phyloP scores from a whole-genome alignment of 2,329 filamentous ascomycete genomes.

The Bipolaris cookei region DNA sequence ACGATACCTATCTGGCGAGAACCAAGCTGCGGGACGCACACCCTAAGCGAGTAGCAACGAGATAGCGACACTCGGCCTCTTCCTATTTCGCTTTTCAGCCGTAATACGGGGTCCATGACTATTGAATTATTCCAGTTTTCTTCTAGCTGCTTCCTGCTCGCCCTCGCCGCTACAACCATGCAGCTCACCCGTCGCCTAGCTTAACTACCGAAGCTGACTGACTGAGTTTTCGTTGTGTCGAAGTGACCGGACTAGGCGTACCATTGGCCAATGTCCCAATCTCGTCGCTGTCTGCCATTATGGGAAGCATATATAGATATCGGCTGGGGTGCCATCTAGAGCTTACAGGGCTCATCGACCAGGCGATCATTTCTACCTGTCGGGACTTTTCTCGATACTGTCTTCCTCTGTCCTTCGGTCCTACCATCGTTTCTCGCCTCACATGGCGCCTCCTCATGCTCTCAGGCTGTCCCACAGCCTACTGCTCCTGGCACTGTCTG shows the following conservation, averaged over 20 bases:
- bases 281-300: neutral
- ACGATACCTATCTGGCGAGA: conserved; percentile 12
- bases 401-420: conserved; percentile 4
- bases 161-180: neutral
- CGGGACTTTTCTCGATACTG: neutral
- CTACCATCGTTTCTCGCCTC: neutral
- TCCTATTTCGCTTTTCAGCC: conserved; percentile 14
- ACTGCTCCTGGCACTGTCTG: conserved; percentile 7
- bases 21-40: conserved; percentile 14
- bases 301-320: conserved; percentile 8
- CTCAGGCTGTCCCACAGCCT: conserved; percentile 1
- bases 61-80: conserved; percentile 9
- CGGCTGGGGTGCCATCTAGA: neutral
- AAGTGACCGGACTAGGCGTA: conserved; percentile 2
- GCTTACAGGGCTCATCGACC: conserved; percentile 2
- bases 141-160: conserved; percentile 7
- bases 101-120: conserved; percentile 7
- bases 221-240: neutral
- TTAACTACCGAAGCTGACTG: conserved; percentile 1
- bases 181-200: neutral
- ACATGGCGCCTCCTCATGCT: conserved; percentile 7
- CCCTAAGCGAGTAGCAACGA: conserved; percentile 16
- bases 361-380: conserved; percentile 4
- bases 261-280: neutral
- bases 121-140: conserved; percentile 12